Percentiles rank a stretch among this genome's conserved stretches.
Conservation (phyloP, 306 rosid genomes). For the Oxytropis ochrocephala region DNA sequence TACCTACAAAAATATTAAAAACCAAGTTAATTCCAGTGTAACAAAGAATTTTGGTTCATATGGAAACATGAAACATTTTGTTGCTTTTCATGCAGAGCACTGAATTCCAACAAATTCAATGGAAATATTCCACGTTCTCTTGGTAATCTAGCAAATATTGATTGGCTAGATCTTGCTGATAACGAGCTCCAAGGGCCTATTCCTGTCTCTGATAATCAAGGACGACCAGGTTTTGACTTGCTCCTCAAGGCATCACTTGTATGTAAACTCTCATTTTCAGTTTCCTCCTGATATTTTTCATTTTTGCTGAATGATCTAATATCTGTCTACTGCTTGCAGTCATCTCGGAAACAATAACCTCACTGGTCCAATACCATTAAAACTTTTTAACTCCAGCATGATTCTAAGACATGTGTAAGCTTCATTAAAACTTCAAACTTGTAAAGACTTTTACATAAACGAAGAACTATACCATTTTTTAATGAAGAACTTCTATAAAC, state of each 20-base stretch:
- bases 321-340: conserved; percentile 32
- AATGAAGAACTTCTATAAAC: background rate
- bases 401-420: conserved; percentile 50
- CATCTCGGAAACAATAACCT: conserved; percentile 52
- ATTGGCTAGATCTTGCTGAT: conserved; percentile 47
- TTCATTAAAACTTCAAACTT: too few relatives aligned
- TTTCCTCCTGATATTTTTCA: conserved; percentile 9
- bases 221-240: conserved; percentile 39
- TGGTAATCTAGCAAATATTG: conserved; percentile 39
- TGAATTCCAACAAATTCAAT: conserved; percentile 32
- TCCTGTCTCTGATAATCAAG: conserved; percentile 34
- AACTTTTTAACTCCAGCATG: conserved; percentile 48
- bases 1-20: too few relatives aligned
- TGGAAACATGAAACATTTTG: background rate
- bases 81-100: conserved; percentile 34
- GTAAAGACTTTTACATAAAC: too few relatives aligned
- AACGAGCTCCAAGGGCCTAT: conserved; percentile 40
- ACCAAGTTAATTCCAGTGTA: too few relatives aligned
- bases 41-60: too few relatives aligned
- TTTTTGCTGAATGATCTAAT: conserved; percentile 17
- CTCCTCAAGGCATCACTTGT: conserved; percentile 44
- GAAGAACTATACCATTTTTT: background rate
- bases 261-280: conserved; percentile 19
- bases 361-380: conserved; percentile 35
- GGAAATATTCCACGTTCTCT: conserved; percentile 41